Evolutionary conservation across 495 filamentous ascomycete species (phyloP).

Genomic region (Neurospora tetraspora): DNA sequence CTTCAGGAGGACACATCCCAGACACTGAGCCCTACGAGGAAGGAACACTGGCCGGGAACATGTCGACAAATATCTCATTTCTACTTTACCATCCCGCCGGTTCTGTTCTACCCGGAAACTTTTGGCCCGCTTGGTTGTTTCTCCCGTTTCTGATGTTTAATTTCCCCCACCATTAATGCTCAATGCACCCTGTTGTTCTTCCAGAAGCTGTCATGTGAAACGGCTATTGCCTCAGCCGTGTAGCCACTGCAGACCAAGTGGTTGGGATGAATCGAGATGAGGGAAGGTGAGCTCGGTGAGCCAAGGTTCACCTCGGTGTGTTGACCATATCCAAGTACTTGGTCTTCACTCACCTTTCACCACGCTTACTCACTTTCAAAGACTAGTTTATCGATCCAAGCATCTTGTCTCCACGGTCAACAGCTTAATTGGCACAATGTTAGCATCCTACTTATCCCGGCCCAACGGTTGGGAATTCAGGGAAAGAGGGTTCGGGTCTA

Average conservation of each 20-base stretch:
- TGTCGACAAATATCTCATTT: neutral
- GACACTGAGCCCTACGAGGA: neutral
- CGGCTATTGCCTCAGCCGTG: neutral
- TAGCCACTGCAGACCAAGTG: neutral
- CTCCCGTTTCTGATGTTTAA: neutral
- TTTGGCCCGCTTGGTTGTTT: neutral
- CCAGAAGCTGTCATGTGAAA: neutral
- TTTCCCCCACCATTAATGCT: neutral
- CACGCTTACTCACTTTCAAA: neutral
- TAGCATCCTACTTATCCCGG: too few relatives aligned
- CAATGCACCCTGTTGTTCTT: neutral
- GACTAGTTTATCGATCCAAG: neutral
- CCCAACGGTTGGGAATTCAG: too few relatives aligned
- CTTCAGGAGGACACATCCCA: neutral
- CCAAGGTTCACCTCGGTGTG: neutral
- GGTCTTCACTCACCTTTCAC: neutral
- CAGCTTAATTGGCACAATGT: neutral
- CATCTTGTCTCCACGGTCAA: neutral
- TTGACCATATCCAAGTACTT: neutral
- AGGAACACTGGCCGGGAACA: neutral
- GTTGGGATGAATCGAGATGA: neutral
- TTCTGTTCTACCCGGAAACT: neutral
- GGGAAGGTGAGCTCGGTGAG: neutral
- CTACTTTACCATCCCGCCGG: neutral
- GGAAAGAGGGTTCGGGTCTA: too few relatives aligned